Evolutionary conservation across 768 basidiomycete genomes (phyloP), one percentile per base, ranked within the genome.

Genomic region (Naganishia onofrii): DNA sequence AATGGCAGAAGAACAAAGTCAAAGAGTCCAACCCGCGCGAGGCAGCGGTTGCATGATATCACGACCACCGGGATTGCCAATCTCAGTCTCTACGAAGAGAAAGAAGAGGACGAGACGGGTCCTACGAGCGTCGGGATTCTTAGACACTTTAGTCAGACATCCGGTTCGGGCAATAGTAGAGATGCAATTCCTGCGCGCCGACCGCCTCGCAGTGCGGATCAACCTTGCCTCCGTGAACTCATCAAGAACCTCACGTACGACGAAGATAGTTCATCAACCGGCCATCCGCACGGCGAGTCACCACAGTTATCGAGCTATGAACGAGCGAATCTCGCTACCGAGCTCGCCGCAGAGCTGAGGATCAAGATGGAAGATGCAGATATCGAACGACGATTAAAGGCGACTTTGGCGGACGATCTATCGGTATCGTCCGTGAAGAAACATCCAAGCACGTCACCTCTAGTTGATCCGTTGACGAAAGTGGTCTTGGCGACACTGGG

Each of bases 41-140:
- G 60, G 60, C 60, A 63, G 10, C 26, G 60, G 23, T 36, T 58
- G 26, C 60, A 63, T n/a, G 60, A 63, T 29, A 63, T 44, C 38
- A 26, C 38, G 1, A 63, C 60, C 17, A 19, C 60, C n/a, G 60
- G 60, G n/a, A 58, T 36, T 31, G 36, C 57, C 4, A 58, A 58
- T 38, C 21, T 36, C 6, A 58, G 57, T 44, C 23, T 63, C 21
- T 36, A 32, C 6, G 57, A 58, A 38, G 36, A 26, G 38, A 6
- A n/a, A n/a, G 60, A 63, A 63, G 60, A 42, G 2, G 60, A 63
- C 3, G 60, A 44, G 7, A 26, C 36, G 28, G 42, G 60, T 9
- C n/a, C 36, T 17, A 63, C 60, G 10, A 63, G 60, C 23, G 60
- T 63, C 23, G 60, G 60, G 5, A 63, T 63, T 42, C 28, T 63